Evolutionary conservation across 257 asterid genomes (phyloP), one percentile per base, ranked within the genome.

Genomic region (Galeopsis tetrahit): DNA sequence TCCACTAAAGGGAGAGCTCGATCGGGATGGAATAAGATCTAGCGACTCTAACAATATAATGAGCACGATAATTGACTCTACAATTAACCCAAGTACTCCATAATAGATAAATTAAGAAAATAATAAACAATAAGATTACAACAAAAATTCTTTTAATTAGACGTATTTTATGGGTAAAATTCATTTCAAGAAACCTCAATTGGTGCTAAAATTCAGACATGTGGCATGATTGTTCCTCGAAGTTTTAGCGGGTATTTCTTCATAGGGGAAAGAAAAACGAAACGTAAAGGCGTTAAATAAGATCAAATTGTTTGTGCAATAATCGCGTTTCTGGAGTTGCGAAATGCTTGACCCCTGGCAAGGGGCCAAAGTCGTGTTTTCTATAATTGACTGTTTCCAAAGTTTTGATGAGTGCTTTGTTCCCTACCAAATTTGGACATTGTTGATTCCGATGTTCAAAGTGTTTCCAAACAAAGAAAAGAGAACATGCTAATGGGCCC

Each of bases 331-430:
- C 44, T 32, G 51, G 71, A 36, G 10, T 13, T 66, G 67, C 34
- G 17, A 52, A 35, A 32, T 57, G 15, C 39, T 72, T 65, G 63
- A 69, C 14, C 66, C 65, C 66, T 74, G 70, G 15, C 10, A 4
- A 62, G 69, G 82, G 72, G 63, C 73, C 73, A 70, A 79, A 79
- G 38, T 52, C 71, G 77, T 39, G 33, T 56, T 64, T 65, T 46
- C 1, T 15, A 7, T 71, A 35, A 28, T 69, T 4, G 44, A 56
- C 57, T 56, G 11, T 2, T 66, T 65, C 58, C 68, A 31, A 42
- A 58, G 56, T 69, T 59, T 68, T 4, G 34, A 58, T 10, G 58
- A 40, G 70, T 38, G 59, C 58, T 17, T 58, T 33, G 60, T 62
- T 70, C 53, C 75, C 82, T 67, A 78, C 67, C 81, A 38, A 32